Base-by-base conservation (phyloP, 1,284 basidiomycete genomes). In the Agaricales sp. region DNA sequence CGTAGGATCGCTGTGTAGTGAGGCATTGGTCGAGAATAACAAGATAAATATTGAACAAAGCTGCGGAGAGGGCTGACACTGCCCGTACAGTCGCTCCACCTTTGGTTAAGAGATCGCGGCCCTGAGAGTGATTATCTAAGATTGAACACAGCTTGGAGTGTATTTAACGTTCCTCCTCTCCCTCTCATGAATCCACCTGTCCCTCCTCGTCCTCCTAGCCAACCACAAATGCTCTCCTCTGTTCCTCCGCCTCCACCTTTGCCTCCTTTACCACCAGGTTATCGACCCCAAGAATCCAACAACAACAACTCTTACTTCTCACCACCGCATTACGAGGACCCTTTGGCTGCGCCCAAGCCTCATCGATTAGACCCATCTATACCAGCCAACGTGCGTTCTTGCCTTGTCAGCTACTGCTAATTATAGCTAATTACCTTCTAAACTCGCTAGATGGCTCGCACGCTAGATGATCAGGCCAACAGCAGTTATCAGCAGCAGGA, bases 281-380 rank as follows among this genome's bases (percentile, higher is more conserved):
- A 66, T 50, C 54, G 13, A 47, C n/a, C n/a, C n/a, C n/a, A n/a
- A n/a, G 59, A 54, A 50, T 55, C 50, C 56, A 54, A 48, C 30
- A 8, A 35, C 11, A 35, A n/a, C 30, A 35, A 11, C 11, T 8
- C 8, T 35, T 35, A 35, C n/a, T 35, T n/a, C n/a, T 35, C 30
- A n/a, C 30, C 30, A 2, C 77, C 77, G 19, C 77, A 79, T 52
- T 78, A 73, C 50, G 73, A 73, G 53, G 66, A 76, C 16, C 80
- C 82, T 0, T 67, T 87, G 4, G 75, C 74, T 4, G 83, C 84
- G 0, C 85, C 85, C 3, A 69, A 78, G n/a, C 80, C 84, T 0
- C 78, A 82, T 53, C 72, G 77, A 49, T 50, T 82, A 4, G 77
- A 82, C 57, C 79, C 78, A 14, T 70, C 69, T 55, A 61, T 83